phyloP scores from a whole-genome alignment of 2,329 filamentous ascomycete species.

The Leptosphaerulina australis region DNA sequence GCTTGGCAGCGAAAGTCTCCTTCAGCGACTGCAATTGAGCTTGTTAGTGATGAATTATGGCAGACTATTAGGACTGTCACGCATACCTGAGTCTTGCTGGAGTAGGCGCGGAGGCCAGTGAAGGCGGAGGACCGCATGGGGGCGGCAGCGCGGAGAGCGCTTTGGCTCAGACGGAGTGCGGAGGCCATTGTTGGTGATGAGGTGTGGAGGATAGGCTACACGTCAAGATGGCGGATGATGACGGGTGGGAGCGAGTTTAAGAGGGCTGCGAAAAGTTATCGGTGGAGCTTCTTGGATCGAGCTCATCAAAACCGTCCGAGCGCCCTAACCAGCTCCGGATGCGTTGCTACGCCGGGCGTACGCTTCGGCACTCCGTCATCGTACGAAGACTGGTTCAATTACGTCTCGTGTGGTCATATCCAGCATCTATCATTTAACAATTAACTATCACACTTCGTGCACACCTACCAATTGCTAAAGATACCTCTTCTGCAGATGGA shows the following conservation, averaged over 20 bases:
- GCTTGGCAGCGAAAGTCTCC: slow-evolving; percentile 95
- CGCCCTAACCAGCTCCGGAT: slow-evolving; percentile 1
- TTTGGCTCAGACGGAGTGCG: slow-evolving; percentile 78
- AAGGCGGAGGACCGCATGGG: slow-evolving; percentile 74
- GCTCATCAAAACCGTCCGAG: slow-evolving; percentile 10
- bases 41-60: slow-evolving; percentile 33
- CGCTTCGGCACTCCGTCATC: slow-evolving; percentile 7
- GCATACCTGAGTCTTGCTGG: slow-evolving; percentile 84
- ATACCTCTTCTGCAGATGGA: background rate
- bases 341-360: background rate
- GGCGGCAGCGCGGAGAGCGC: slow-evolving; percentile 75
- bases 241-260: slow-evolving; percentile 38
- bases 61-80: slow-evolving; percentile 8
- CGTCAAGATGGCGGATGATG: slow-evolving; percentile 45
- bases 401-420: no score
- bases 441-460: no score
- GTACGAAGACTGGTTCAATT: background rate
- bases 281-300: slow-evolving; percentile 20
- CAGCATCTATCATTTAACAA: no score
- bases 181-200: slow-evolving; percentile 72
- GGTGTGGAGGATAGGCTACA: slow-evolving; percentile 29
- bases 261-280: slow-evolving; percentile 37
- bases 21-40: slow-evolving; percentile 76
- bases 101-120: slow-evolving; percentile 88
- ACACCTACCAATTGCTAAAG: background rate